Percentiles rank a stretch among this genome's conserved stretches.
Conservation (phyloP, 2,329 filamentous ascomycete genomes). For the Pseudogymnoascus sp. region DNA sequence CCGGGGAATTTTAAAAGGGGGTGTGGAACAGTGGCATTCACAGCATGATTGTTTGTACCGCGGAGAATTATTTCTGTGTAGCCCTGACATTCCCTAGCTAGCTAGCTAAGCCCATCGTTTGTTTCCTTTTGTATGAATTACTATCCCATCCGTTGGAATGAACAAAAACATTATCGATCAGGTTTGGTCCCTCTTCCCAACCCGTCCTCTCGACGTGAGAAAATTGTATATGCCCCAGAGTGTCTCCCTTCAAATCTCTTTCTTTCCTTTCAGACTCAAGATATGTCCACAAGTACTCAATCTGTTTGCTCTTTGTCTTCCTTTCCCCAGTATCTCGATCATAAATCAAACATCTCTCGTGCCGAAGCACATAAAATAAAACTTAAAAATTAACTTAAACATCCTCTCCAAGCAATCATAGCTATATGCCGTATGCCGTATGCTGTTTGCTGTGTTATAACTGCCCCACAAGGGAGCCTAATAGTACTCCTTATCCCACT, state of each 20-base stretch:
- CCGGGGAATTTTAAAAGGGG: not conserved
- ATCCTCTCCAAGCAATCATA: not conserved
- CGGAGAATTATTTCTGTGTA: not conserved
- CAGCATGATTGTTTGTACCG: not conserved
- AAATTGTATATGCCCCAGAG: not conserved
- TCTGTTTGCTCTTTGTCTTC: not conserved
- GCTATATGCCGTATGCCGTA: too few species aligned
- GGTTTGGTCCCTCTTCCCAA: not conserved
- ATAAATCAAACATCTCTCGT: not conserved
- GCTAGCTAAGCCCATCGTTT: not conserved
- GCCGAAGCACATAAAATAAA: slow-evolving; percentile 2
- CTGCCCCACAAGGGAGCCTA: not conserved
- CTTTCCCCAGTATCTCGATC: not conserved
- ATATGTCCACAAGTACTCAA: not conserved
- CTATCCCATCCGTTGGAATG: not conserved
- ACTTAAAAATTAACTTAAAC: not conserved
- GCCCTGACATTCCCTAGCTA: not conserved
- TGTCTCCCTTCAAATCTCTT: not conserved
- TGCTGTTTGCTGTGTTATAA: not conserved
- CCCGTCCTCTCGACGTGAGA: slow-evolving; percentile 2
- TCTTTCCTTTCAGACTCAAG: not conserved
- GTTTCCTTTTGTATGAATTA: not conserved
- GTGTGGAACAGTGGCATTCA: not conserved
- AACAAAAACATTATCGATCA: not conserved
- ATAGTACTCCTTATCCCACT: slow-evolving; percentile 11